These are phyloP conservation scores for Grigorovia transvaalensis DNA, from an alignment of 805 yeast species.

Conservation along the genomic window DNA sequence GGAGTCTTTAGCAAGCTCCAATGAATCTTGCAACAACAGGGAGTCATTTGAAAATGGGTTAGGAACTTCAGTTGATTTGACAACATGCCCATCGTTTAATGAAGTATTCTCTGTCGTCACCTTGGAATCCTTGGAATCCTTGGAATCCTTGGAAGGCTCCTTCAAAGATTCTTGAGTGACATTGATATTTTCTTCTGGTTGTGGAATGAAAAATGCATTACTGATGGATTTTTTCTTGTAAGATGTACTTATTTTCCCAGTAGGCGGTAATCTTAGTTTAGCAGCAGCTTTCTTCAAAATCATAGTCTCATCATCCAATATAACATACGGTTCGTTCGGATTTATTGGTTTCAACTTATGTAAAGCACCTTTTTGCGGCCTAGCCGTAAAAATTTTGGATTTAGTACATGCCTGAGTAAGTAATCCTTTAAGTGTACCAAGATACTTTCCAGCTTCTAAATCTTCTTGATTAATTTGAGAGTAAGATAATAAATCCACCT, in stretches of 20 bases:
- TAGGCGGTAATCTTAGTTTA: conserved; percentile 80
- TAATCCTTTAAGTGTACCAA: conserved; percentile 48
- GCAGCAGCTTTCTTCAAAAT: conserved; percentile 61
- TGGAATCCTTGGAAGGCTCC: not conserved
- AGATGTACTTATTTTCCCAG: conserved; percentile 65
- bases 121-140: not conserved
- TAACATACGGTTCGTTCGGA: conserved; percentile 31
- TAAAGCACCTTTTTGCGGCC: conserved; percentile 29
- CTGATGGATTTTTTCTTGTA: conserved; percentile 59
- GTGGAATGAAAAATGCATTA: conserved; percentile 44
- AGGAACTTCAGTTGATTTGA: not conserved
- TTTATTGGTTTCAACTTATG: conserved; percentile 5
- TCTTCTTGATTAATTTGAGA: conserved; percentile 43
- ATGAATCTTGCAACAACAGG: conserved; percentile 2
- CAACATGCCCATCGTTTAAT: not conserved
- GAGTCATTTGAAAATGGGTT: not conserved
- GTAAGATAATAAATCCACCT: conserved; percentile 47
- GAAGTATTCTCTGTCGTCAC: not conserved
- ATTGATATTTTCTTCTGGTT: conserved; percentile 9
- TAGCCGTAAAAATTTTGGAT: conserved; percentile 35
- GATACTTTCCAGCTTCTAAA: conserved; percentile 38
- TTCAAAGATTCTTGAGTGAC: not conserved
- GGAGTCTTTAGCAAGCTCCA: conserved; percentile 3
- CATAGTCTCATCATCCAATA: conserved; percentile 76
- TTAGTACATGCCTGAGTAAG: conserved; percentile 33